Evolutionary conservation across 2,329 filamentous ascomycete species (phyloP), one percentile per base, ranked within the genome.

Genomic region (Fusarium floridanum): DNA sequence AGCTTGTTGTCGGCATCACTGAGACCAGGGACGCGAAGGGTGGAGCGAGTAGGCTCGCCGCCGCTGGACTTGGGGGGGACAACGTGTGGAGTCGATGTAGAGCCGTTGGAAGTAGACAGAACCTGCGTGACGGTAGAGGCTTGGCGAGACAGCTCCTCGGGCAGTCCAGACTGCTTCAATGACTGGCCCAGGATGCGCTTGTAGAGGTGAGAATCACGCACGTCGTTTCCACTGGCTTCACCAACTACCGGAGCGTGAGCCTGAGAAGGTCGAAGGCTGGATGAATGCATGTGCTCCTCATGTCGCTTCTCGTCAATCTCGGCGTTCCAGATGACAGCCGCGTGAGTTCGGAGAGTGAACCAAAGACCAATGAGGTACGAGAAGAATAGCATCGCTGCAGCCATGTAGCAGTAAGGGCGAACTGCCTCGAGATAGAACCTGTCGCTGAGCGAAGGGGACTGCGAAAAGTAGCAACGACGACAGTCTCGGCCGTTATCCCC

Each of bases 321-420:
- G 10, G 90, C 93, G 78, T 95, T 97, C 97, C 97, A 99, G 75
- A 99, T 99, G 55, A 98, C 93, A 6, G 97, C 95, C 5, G 97
- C 97, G 81, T 99, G 97, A 0, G 97, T 99, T 73, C 97, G 90
- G 22, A 99, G 89, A 1, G 97, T 99, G 83, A 99, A 99, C 88
- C 97, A 94, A 16, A 99, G 87, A 27, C 97, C 97, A 70, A 98
- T 97, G 39, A 97, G 87, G 81, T 99, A 99, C 1, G 95, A 97
- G 32, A 98, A 86, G 84, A 99, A 98, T 16, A 99, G 87, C 80
- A 97, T 88, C 5, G 92, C 84, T 1, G 97, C 95, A 6, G 95
- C 93, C 79, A 97, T 91, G 87, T 95, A 98, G 79, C 94, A 97
- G 83, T 97, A 99, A 1, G 97, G 97, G 55, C 94, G 91, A 10